Evolutionary conservation across 2,329 filamentous ascomycete species (phyloP).

Genomic region (Aspergillus sp.): DNA sequence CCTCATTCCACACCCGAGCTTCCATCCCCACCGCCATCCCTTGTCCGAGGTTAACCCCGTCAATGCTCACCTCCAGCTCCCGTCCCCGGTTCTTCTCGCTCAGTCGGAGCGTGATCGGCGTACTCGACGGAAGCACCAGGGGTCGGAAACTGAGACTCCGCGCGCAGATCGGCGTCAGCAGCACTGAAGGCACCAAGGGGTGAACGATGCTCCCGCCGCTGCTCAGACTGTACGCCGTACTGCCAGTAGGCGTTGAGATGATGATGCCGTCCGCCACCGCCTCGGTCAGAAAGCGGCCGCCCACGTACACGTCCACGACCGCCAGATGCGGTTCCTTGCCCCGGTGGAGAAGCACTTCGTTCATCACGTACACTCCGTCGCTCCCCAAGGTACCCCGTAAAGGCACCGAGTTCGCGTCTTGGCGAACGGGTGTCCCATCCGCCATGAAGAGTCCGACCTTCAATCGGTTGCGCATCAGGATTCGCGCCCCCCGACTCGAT

Average conservation of each 20-base stretch:
- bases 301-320: conserved; percentile 87
- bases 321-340: conserved; percentile 87
- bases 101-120: conserved; percentile 76
- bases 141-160: conserved; percentile 90
- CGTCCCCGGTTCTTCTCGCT: conserved; percentile 76
- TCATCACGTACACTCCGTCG: conserved; percentile 70
- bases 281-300: conserved; percentile 85
- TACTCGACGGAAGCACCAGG: conserved; percentile 82
- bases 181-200: conserved; percentile 80
- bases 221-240: conserved; percentile 92
- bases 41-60: conserved; percentile 65
- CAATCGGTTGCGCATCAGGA: conserved; percentile 82
- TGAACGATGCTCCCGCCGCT: conserved; percentile 92
- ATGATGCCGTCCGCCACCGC: conserved; percentile 95
- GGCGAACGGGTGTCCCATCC: conserved; percentile 51
- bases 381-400: conserved; percentile 30
- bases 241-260: conserved; percentile 89
- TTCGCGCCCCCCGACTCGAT: conserved; percentile 68
- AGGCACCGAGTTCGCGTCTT: conserved; percentile 47
- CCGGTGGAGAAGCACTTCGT: conserved; percentile 91
- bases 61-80: conserved; percentile 76
- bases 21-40: conserved; percentile 75
- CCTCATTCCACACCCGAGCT: conserved; percentile 83
- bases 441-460: conserved; percentile 81
- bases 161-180: conserved; percentile 92